Base-by-base conservation (phyloP, 1,284 basidiomycete species). In the Cystobasidium slooffiae region DNA sequence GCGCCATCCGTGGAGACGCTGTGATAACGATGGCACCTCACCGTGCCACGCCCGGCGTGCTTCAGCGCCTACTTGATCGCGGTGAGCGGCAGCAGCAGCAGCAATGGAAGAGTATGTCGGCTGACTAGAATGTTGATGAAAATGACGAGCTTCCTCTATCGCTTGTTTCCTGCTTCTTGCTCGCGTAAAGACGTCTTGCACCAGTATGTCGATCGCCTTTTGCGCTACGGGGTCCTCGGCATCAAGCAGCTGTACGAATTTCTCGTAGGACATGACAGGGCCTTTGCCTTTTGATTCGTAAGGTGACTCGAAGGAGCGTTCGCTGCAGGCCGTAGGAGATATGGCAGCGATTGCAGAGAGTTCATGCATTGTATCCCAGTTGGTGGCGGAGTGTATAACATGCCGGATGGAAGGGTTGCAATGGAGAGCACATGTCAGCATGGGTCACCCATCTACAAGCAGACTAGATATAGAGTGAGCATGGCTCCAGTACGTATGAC, bases 191-290 rank as follows among this genome's bases (percentile, higher is more conserved):
- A 72, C 69, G 61, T 72, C 69, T 31, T 72, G 44, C 2, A 55
- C 69, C 6, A 72, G 59, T 44, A 52, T 55, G 37, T 63, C 58
- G 46, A 72, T 55, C 18, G 59, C 69, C 24, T 55, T 62, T 41
- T 64, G 59, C 16, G 69, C 69, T 3, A 72, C 69, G 4, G 61
- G 47, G 43, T 72, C 69, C n/a, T 72, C 69, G 16, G 52, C 10
- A 41, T 72, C 69, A 4, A 72, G 39, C 31, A 63, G 49, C 49
- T 72, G 58, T 12, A 72, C 69, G 43, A 72, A 72, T 44, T 64
- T 72, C 20, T 72, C 69, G 31, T 72, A 72, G 12, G 69, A 63
- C 51, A 61, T 51, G 49, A 72, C 46, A 22, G 68, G 68, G 14
- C 44, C 46, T 64, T 62, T 62, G 47, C 59, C 56, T 46, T 72